Evolutionary conservation across 768 basidiomycete genomes (phyloP), one percentile per base, ranked within the genome.

Genomic region (Chalciporus pseudorubinellus): DNA sequence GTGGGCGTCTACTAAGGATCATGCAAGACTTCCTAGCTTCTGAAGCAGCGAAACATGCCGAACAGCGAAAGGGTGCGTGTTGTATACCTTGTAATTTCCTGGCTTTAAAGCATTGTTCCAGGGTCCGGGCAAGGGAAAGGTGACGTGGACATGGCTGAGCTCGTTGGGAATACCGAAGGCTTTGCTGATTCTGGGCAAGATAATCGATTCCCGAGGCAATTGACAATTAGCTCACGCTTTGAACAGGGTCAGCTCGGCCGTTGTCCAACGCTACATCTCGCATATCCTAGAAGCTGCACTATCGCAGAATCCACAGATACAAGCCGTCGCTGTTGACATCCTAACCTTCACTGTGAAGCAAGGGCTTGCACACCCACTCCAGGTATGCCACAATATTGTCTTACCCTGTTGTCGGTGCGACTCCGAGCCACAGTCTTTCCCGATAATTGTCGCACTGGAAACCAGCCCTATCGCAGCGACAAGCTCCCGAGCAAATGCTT

Each of bases 171-270:
- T 60, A 93, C 93, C 0, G 89, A 93, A 61, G 92, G 88, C 1
- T 95, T 98, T 66, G 93, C 95, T 0, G 97, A 98, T 60, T 98
- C 95, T 6, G 95, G 95, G 97, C 98, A 70, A 60, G 82, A 55
- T 26, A 18, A 11, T 16, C n/a, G 39, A 26, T 33, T 49, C 39
- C n/a, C 3, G 1, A 21, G 43, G 8, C 28, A 6, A 26, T 9
- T 18, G 22, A 42, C 26, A 14, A 22, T 33, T 22, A 60, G 1
- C 54, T 6, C 38, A 11, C 39, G 19, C 52, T 12, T 31, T 42
- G 55, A 51, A 22, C 61, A 98, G 95, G 22, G 92, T 98, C 54
- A 92, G 91, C 68, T 95, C 95, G 1, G 91, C 92, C 3, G 80
- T 99, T 33, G 87, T 98, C 0, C 97, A 99, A 62, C 89, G 95